Base-by-base conservation (phyloP, 345 rosid species). In the Aegle marmelos region DNA sequence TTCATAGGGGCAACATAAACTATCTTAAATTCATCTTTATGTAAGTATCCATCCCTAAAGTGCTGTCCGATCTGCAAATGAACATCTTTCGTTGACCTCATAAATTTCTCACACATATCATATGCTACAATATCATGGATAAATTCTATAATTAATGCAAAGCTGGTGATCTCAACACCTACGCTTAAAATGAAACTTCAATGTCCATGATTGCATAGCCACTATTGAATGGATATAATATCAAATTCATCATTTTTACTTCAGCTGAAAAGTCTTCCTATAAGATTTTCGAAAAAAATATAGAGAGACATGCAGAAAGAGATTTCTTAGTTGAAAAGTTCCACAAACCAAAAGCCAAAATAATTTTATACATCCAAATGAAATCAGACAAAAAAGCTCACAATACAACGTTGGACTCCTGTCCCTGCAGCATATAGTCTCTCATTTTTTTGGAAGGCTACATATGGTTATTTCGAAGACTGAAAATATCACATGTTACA, bases 1-100 rank as follows among this genome's bases (percentile, higher is more conserved):
- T 95, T 95, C 99, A 95, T 95, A 27, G 99, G 99, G 85, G 99
- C 98, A 75, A 95, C 98, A 87, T 95, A 95, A 85, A 95, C 96
- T 74, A 95, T 95, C 92, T 95, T 95, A 86, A 95, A 95, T 84
- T 95, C 92, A 70, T 92, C 88, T 85, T 93, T 95, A 79, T 95
- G 98, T 88, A 93, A 86, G 89, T 88, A 95, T 56, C 98, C 98
- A 81, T 93, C 98, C 86, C 79, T 93, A 88, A 95, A 95, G 82
- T 95, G 98, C 81, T 93, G 98, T 77, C 93, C 91, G 83, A 95
- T 91, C 98, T 95, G 90, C 81, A 79, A 84, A 82, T 80, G 28
- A 75, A 82, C 25, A 78, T 16, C 37, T 39, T 54, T 57, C 16
- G 28, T 41, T 41, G 57, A 31, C 33, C 39, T 8, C 33, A 74